phyloP scores from a whole-genome alignment of 2,329 filamentous ascomycete genomes.

The Trichoderma afroharzianum region DNA sequence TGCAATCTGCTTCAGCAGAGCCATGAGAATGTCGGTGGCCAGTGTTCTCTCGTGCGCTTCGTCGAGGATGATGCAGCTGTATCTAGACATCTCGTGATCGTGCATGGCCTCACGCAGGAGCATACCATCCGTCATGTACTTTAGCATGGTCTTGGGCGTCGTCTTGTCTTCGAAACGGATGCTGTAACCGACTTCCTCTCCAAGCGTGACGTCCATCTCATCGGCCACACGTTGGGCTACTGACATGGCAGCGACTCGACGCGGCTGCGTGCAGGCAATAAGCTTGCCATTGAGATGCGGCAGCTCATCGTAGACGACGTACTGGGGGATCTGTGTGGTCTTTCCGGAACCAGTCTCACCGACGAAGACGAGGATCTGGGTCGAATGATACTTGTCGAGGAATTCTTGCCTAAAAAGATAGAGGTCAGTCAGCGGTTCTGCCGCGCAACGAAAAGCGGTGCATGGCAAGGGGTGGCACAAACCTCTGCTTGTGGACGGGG shows the following conservation, averaged over 20 bases:
- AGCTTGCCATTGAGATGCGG: conserved; percentile 83
- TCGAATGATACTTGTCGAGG: conserved; percentile 84
- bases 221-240: conserved; percentile 96
- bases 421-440: not conserved
- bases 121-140: conserved; percentile 99
- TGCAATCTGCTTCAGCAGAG: conserved; percentile 86
- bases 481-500: conserved; percentile 88
- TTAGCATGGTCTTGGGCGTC: conserved; percentile 81
- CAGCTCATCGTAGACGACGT: conserved; percentile 94
- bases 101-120: conserved; percentile 94
- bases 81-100: conserved; percentile 85
- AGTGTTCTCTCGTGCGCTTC: conserved; percentile 98
- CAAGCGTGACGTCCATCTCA: conserved; percentile 90
- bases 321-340: conserved; percentile 98
- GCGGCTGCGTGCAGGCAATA: conserved; percentile 94
- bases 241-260: conserved; percentile 97
- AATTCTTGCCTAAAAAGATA: conserved; percentile 73
- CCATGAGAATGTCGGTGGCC: conserved; percentile 96
- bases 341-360: conserved; percentile 99
- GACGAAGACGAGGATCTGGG: conserved; percentile 96
- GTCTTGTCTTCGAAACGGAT: conserved; percentile 98
- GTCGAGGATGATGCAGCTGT: conserved; percentile 97
- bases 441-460: not conserved
- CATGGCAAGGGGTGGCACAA: conserved; percentile 26
- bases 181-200: conserved; percentile 95